These are phyloP conservation scores for Arachis monticola DNA, from an alignment of 331 rosid genomes.

Conservation along the genomic window DNA sequence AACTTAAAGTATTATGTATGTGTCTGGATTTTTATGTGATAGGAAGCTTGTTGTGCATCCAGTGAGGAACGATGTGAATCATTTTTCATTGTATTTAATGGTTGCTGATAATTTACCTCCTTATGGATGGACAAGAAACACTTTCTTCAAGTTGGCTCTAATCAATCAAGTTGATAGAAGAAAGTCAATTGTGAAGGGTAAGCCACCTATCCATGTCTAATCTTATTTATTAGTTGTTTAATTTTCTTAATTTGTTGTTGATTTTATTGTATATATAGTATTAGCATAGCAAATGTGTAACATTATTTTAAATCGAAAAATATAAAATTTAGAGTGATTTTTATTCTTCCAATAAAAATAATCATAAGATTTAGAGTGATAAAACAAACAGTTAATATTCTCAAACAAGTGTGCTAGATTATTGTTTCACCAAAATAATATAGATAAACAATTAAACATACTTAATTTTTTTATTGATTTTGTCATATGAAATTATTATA, in stretches of 20 bases:
- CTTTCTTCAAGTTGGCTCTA: constrained; percentile 72
- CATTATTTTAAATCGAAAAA: too few species aligned
- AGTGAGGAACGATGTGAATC: constrained; percentile 65
- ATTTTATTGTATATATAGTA: too few species aligned
- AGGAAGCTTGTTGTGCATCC: constrained; percentile 73
- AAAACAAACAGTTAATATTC: too few species aligned
- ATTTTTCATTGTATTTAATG: constrained; percentile 70
- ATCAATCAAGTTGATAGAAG: constrained; percentile 61
- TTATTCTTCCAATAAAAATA: too few species aligned
- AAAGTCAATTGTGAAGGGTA: constrained; percentile 67
- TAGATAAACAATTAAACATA: too few species aligned
- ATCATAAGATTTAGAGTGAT: too few species aligned
- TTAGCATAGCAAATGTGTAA: too few species aligned
- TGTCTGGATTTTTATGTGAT: constrained; percentile 30
- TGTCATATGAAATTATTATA: not conserved
- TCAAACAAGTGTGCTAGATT: too few species aligned
- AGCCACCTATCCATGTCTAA: not conserved
- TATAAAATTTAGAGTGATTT: too few species aligned
- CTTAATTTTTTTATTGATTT: not conserved
- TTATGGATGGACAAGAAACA: constrained; percentile 78
- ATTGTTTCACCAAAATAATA: too few species aligned
- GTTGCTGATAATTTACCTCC: constrained; percentile 72
- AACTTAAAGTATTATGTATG: constrained; percentile 1
- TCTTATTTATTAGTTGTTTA: not conserved
- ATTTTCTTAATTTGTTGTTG: too few species aligned